Conservation (phyloP, 805 yeast species). For the Ogataea trehaloabstinens region DNA sequence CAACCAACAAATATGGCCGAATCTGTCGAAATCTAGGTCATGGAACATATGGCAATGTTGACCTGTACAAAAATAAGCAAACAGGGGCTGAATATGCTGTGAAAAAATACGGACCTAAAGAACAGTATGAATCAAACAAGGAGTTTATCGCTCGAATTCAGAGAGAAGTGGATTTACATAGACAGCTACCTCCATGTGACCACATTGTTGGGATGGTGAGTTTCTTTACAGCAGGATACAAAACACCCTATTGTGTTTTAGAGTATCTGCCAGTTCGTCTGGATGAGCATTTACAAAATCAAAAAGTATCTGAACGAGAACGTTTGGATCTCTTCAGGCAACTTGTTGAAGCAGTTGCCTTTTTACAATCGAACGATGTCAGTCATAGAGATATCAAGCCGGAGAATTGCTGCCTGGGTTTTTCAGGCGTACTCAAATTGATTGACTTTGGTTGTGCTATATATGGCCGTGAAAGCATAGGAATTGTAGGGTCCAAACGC, state of each 20-base stretch:
- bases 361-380: conserved; percentile 35
- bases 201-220: conserved; percentile 37
- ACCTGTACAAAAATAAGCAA: conserved; percentile 7
- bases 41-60: conserved; percentile 19
- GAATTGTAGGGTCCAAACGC: conserved; percentile 46
- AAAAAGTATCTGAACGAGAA: conserved; percentile 10
- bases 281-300: not conserved
- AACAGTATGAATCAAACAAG: conserved; percentile 36
- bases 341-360: conserved; percentile 35
- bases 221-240: conserved; percentile 25
- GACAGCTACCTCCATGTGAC: conserved; percentile 24
- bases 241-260: conserved; percentile 29
- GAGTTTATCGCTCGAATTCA: conserved; percentile 39
- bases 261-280: conserved; percentile 36
- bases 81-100: conserved; percentile 35
- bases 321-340: conserved; percentile 41
- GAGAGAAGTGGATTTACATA: conserved; percentile 37
- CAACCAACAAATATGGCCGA: conserved; percentile 19
- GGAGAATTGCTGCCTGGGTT: conserved; percentile 41
- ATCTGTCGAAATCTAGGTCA: conserved; percentile 8
- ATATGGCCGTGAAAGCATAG: conserved; percentile 26
- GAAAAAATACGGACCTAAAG: conserved; percentile 42
- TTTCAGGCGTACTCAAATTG: conserved; percentile 35
- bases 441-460: conserved; percentile 52
- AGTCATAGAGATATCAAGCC: conserved; percentile 53